These are phyloP conservation scores for Solanum bulbocastanum DNA, from an alignment of 257 asterid genomes.

Conservation along the genomic window DNA sequence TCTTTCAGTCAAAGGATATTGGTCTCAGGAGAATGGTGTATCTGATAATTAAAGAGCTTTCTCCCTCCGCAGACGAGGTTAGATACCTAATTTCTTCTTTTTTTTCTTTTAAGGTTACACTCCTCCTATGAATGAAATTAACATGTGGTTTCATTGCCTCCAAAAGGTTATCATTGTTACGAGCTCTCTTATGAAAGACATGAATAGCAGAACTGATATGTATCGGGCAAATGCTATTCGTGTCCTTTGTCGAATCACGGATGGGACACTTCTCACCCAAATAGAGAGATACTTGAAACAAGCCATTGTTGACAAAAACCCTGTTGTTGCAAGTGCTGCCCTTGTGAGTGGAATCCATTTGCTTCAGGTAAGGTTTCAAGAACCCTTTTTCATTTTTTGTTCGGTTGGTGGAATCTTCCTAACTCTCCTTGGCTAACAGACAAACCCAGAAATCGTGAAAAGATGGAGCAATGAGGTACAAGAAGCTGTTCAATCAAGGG, in stretches of 20 bases:
- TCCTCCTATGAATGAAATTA: conserved; percentile 5
- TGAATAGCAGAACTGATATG: conserved; percentile 97
- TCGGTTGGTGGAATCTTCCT: conserved; percentile 4
- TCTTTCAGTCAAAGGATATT: conserved; percentile 81
- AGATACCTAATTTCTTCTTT: not conserved
- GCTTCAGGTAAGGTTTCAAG: conserved; percentile 53
- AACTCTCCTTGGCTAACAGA: conserved; percentile 27
- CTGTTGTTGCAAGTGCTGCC: conserved; percentile 94
- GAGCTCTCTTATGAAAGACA: conserved; percentile 98
- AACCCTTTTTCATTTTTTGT: not conserved
- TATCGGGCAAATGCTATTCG: conserved; percentile 94
- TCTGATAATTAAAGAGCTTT: conserved; percentile 88
- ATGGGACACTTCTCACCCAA: conserved; percentile 88
- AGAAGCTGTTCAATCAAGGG: conserved; percentile 91
- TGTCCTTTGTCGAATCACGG: conserved; percentile 84
- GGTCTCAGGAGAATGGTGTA: conserved; percentile 96
- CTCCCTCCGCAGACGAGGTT: conserved; percentile 95
- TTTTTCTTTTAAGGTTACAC: not conserved
- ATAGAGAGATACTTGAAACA: conserved; percentile 93
- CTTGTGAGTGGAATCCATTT: conserved; percentile 92
- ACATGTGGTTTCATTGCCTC: conserved; percentile 9
- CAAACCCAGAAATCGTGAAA: conserved; percentile 84
- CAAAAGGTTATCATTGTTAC: conserved; percentile 91
- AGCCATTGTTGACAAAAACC: conserved; percentile 94
- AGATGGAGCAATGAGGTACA: conserved; percentile 99